phyloP scores from a whole-genome alignment of 2,329 filamentous ascomycete species.

The Xylaria sp. region DNA sequence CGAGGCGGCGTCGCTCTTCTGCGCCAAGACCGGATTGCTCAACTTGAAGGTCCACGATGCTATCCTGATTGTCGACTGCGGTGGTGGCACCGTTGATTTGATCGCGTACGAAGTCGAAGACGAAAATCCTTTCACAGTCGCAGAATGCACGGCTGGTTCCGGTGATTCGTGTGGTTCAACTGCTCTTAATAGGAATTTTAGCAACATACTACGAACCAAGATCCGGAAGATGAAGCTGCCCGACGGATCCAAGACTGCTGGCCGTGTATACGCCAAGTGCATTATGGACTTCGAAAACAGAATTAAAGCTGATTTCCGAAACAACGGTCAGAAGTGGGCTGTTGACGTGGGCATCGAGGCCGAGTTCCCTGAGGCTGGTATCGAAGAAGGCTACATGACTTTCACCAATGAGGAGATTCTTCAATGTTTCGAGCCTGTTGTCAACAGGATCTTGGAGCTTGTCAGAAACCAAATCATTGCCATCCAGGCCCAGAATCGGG shows the following conservation, averaged over 20 bases:
- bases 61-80: conserved; percentile 97
- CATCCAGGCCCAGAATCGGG: conserved; percentile 94
- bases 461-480: conserved; percentile 98
- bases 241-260: conserved; percentile 95
- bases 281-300: conserved; percentile 99
- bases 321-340: conserved; percentile 99
- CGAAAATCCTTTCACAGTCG: conserved; percentile 94
- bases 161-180: conserved; percentile 99
- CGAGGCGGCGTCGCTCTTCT: conserved; percentile 96
- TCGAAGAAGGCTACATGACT: conserved; percentile 99
- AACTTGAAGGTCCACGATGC: conserved; percentile 98
- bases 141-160: conserved; percentile 94
- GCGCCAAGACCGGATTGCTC: conserved; percentile 91
- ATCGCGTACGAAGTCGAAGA: conserved; percentile 99
- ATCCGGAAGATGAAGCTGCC: conserved; percentile 99
- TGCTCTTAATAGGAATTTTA: conserved; percentile 95
- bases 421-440: conserved; percentile 97
- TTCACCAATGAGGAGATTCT: conserved; percentile 99
- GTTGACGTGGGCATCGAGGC: conserved; percentile 98
- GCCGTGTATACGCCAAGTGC: conserved; percentile 97
- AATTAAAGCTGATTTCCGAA: conserved; percentile 99
- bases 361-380: conserved; percentile 95
- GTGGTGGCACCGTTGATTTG: conserved; percentile 97
- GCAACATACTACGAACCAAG: conserved; percentile 95
- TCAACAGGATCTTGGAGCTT: conserved; percentile 93